Evolutionary conservation across 495 filamentous ascomycete genomes (phyloP).

Genomic region (Lophiostoma macrostomum): DNA sequence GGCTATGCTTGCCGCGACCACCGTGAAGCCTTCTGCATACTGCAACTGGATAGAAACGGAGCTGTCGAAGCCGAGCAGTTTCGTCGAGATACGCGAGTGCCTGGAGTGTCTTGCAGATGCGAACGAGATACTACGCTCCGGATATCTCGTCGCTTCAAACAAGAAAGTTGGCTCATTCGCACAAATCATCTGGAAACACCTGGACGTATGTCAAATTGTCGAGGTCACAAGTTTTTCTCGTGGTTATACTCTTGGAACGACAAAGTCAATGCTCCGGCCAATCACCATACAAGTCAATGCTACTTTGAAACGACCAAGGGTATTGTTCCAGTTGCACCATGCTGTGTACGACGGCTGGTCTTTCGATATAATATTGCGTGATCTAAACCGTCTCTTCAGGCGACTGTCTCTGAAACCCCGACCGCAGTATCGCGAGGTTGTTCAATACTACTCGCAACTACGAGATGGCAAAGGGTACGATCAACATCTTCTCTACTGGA

Average conservation of each 20-base stretch:
- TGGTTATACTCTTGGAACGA: conserved; percentile 33
- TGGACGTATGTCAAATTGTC: conserved; percentile 47
- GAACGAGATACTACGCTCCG: conserved; percentile 68
- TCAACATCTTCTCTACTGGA: conserved; percentile 54
- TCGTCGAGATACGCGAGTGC: conserved; percentile 42
- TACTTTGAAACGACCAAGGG: conserved; percentile 34
- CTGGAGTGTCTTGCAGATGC: conserved; percentile 49
- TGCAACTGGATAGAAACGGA: conserved; percentile 69
- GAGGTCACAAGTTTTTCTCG: conserved; percentile 38
- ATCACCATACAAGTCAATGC: conserved; percentile 53
- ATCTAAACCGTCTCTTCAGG: conserved; percentile 51
- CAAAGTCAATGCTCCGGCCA: conserved; percentile 53
- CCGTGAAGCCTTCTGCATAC: conserved; percentile 54
- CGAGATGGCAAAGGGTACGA: conserved; percentile 34
- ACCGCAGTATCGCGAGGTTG: conserved; percentile 53
- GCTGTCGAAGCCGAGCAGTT: conserved; percentile 16
- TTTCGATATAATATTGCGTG: conserved; percentile 64
- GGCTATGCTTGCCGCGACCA: conserved; percentile 74
- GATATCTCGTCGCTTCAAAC: conserved; percentile 55
- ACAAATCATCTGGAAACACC: conserved; percentile 59
- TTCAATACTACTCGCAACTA: conserved; percentile 37
- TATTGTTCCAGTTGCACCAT: conserved; percentile 63
- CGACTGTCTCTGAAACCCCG: conserved; percentile 35
- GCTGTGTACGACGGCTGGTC: conserved; percentile 84
- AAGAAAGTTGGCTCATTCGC: conserved; percentile 49